Conservation (phyloP, 2,329 filamentous ascomycete genomes). For the Colletotrichum falcatum region DNA sequence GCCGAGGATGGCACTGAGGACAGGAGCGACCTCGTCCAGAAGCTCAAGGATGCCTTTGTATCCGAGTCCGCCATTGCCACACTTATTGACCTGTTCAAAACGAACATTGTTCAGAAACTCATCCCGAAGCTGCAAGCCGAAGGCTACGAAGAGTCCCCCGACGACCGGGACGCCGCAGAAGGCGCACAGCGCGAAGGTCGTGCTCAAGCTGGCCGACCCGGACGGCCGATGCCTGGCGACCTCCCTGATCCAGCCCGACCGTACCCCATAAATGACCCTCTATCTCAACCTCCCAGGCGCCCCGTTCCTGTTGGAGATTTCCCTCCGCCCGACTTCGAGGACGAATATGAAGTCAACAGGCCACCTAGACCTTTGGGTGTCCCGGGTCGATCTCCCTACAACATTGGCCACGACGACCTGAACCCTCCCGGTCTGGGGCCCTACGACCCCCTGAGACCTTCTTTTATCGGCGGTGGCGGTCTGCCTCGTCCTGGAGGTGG, state of each 20-base stretch:
- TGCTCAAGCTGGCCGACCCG: constrained; percentile 54
- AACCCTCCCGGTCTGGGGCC: constrained; percentile 89
- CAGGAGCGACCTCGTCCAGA: constrained; percentile 59
- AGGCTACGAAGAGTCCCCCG: constrained; percentile 75
- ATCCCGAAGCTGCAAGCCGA: constrained; percentile 81
- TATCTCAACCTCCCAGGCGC: constrained; percentile 66
- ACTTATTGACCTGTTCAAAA: constrained; percentile 78
- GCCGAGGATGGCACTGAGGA: constrained; percentile 60
- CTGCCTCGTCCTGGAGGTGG: constrained; percentile 69
- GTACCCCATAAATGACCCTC: constrained; percentile 74
- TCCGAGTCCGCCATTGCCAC: constrained; percentile 77
- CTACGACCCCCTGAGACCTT: constrained; percentile 80
- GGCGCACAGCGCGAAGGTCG: constrained; percentile 56
- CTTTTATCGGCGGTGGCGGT: constrained; percentile 72
- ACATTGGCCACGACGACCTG: constrained; percentile 87
- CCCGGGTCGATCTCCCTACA: constrained; percentile 68
- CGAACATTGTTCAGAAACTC: constrained; percentile 86
- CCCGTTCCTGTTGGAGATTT: constrained; percentile 80
- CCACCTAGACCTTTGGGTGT: constrained; percentile 63
- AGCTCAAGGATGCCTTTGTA: constrained; percentile 76
- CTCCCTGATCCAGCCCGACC: constrained; percentile 72
- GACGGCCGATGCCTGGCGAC: constrained; percentile 51
- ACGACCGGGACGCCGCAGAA: constrained; percentile 55
- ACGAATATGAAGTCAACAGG: constrained; percentile 86
- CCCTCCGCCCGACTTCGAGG: constrained; percentile 90